Base-by-base conservation (phyloP, 768 basidiomycete genomes). In the Collybia nuda region DNA sequence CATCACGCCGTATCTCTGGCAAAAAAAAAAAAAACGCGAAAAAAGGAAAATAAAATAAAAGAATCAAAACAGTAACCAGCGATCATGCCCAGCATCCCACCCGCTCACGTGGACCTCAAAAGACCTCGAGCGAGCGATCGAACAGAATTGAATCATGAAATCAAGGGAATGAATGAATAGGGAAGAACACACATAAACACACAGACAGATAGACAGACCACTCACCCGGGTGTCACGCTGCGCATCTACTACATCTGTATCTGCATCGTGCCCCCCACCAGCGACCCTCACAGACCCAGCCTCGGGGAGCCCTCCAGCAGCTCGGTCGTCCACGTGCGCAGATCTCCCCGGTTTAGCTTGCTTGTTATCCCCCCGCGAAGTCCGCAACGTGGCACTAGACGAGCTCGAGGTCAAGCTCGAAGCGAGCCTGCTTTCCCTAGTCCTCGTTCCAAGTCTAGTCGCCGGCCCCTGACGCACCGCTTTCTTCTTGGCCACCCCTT, bases 171-270 rank as follows among this genome's bases (percentile, higher is more conserved):
- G n/a, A 7, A 26, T 26, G 7, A 26, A 26, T 4, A 4, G 4
- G 24, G 7, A 3, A 26, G 7, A 26, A 26, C 24, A 26, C 7
- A 26, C 3, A 26, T 4, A 26, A 39, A n/a, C 36, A 43, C 32
- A 28, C 36, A 49, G 46, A 37, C 51, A 51, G 38, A 41, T 22
- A 29, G 22, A 48, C 32, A 32, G 12, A 11, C 6, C 14, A 58
- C 58, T 50, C 36, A 59, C 58, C 35, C 46, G 51, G 23, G 52
- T 42, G 44, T 56, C 43, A 50, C 39, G 29, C 44, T n/a, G 43
- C 14, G 7, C 11, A 28, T 3, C 40, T 9, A 7, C 40, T 32
- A 14, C 17, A 19, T 6, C 22, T n/a, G 40, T 6, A 19, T 23
- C 17, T 40, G 40, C 18, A 26, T 44, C 40, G n/a, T 44, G 40